A percentile compares a stretch with the other conserved stretches of the same genome.
Evolutionary conservation across 2,329 filamentous ascomycete species (phyloP).

Genomic region (Colletotrichum liaoningense): DNA sequence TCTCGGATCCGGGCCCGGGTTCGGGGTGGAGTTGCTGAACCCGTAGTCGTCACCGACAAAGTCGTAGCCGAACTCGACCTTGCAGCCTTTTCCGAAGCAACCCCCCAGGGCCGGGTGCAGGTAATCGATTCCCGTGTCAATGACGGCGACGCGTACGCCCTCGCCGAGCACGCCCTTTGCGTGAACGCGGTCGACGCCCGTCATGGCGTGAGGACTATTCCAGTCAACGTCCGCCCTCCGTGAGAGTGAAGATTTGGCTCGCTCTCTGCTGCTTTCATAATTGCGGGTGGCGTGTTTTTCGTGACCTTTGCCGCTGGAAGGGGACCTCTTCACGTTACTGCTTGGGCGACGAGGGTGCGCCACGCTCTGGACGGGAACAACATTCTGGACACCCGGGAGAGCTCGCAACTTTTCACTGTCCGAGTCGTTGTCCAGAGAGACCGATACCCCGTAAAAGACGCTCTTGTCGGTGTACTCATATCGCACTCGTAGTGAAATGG

Average conservation of each 20-base stretch:
- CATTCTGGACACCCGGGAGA: conserved; percentile 10
- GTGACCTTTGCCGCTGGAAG: not conserved
- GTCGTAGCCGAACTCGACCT: conserved; percentile 36
- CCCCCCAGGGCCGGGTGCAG: conserved; percentile 21
- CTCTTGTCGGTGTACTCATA: conserved; percentile 16
- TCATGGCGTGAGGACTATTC: conserved; percentile 28
- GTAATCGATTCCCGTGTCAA: conserved; percentile 30
- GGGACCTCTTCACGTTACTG: not conserved
- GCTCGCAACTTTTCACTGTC: conserved; percentile 2
- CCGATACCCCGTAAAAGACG: conserved; percentile 21
- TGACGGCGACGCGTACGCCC: conserved; percentile 23
- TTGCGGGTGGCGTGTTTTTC: too few relatives aligned
- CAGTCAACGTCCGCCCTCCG: not conserved
- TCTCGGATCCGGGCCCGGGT: conserved; percentile 36
- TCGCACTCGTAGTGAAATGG: conserved; percentile 4
- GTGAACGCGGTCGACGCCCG: conserved; percentile 21
- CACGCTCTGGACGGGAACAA: not conserved
- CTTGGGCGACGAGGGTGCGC: conserved; percentile 6
- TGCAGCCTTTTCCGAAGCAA: conserved; percentile 33
- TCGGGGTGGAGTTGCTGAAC: not conserved
- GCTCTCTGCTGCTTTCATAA: not conserved
- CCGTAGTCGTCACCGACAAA: conserved; percentile 39
- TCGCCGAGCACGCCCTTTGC: conserved; percentile 14
- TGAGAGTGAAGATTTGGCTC: not conserved
- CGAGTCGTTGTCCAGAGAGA: not conserved